A percentile compares a stretch with the other conserved stretches of the same genome.
Evolutionary conservation across 202 grass and related monocot genomes (phyloP).

Genomic region (Alloteropsis angusta): DNA sequence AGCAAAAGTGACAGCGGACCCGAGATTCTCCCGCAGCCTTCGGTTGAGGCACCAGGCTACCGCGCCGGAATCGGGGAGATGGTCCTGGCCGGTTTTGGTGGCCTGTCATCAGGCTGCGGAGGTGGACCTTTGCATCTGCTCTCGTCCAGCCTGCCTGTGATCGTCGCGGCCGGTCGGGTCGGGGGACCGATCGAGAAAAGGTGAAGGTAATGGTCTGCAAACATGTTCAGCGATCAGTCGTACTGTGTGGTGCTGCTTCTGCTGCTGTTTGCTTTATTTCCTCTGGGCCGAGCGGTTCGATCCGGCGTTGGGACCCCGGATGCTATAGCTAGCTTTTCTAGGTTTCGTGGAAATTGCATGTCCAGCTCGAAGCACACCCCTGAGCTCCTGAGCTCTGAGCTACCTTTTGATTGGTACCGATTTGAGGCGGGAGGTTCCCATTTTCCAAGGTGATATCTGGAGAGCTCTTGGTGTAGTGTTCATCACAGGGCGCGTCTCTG

Average conservation of each 20-base stretch:
- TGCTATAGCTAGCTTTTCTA: background rate
- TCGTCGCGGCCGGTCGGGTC: background rate
- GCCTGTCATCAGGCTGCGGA: background rate
- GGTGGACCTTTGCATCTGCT: background rate
- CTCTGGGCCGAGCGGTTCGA: background rate
- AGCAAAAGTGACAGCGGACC: background rate
- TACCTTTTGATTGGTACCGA: no score
- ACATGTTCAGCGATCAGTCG: background rate
- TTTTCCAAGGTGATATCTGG: no score
- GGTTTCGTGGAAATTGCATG: background rate
- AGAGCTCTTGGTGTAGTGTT: no score
- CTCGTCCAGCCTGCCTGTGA: background rate
- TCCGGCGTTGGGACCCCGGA: no score
- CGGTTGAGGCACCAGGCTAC: background rate
- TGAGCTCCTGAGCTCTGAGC: no score
- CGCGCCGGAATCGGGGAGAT: background rate
- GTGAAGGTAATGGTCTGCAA: background rate
- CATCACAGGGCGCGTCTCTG: no score
- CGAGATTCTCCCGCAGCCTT: background rate
- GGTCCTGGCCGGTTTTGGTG: slow-evolving; percentile 11
- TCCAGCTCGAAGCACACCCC: background rate
- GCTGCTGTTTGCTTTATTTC: background rate
- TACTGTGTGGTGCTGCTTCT: background rate
- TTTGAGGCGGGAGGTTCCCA: no score
- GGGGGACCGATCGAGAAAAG: background rate